phyloP scores from a whole-genome alignment of 177 flowering plant genomes.

The Vitis hybrid region DNA sequence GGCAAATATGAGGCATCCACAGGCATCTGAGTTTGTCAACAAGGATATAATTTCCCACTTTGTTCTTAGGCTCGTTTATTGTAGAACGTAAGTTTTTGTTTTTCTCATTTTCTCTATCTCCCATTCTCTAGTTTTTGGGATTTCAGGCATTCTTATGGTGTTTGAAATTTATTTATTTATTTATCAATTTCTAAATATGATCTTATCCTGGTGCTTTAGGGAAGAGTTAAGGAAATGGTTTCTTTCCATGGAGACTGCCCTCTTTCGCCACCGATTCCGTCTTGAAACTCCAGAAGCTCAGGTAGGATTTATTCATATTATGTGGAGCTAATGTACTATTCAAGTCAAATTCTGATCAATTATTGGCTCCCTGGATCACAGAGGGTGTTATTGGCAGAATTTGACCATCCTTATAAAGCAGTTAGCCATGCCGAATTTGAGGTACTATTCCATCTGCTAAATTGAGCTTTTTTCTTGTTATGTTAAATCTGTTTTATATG shows the following conservation, averaged over 20 bases:
- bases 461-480: neutral
- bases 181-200: neutral
- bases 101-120: neutral
- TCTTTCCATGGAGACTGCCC: constrained; percentile 75
- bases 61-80: constrained; percentile 86
- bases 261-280: constrained; percentile 74
- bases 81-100: constrained; percentile 68
- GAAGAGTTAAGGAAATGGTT: constrained; percentile 97
- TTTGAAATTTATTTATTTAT: neutral
- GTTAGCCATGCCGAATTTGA: constrained; percentile 65
- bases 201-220: constrained; percentile 23
- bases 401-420: constrained; percentile 64
- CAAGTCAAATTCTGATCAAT: neutral
- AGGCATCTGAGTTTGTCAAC: constrained; percentile 45
- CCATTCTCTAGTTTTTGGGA: neutral
- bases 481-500: neutral
- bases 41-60: constrained; percentile 92
- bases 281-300: constrained; percentile 47
- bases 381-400: constrained; percentile 67
- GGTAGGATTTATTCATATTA: constrained; percentile 36
- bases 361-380: constrained; percentile 17
- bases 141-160: neutral
- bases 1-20: constrained; percentile 66
- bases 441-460: constrained; percentile 38
- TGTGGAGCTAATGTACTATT: neutral